Conservation (phyloP, 257 asterid species). For the Solanum megistacrolobum region DNA sequence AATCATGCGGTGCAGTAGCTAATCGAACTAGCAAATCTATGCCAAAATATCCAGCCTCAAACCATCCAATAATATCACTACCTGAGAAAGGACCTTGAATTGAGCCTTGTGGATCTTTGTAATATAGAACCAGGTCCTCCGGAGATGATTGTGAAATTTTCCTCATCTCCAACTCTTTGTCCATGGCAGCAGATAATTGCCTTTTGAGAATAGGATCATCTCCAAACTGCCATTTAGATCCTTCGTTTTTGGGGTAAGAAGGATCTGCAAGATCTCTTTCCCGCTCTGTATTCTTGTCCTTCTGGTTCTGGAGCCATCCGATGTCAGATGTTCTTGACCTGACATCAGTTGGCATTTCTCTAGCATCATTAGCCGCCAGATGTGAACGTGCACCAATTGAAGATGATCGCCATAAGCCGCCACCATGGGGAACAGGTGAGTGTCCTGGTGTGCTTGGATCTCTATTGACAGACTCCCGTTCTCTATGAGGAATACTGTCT, state of each 20-base stretch:
- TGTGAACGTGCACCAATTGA: constrained; percentile 52
- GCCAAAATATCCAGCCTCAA: constrained; percentile 96
- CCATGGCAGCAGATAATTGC: constrained; percentile 46
- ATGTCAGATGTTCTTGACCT: constrained; percentile 17
- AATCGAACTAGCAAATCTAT: constrained; percentile 84
- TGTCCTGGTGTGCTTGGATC: constrained; percentile 24
- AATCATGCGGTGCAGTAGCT: constrained; percentile 57
- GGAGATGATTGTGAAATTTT: constrained; percentile 55
- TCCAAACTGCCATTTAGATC: constrained; percentile 43
- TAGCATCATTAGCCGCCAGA: constrained; percentile 35
- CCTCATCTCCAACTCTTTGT: constrained; percentile 42
- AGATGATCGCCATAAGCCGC: constrained; percentile 53
- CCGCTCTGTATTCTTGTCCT: constrained; percentile 34
- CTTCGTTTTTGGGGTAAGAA: constrained; percentile 29
- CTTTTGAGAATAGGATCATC: constrained; percentile 48
- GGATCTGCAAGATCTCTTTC: constrained; percentile 33
- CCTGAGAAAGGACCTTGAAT: constrained; percentile 97
- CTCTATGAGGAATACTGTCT: constrained; percentile 17
- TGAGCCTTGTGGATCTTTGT: constrained; percentile 89
- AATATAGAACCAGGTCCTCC: constrained; percentile 70
- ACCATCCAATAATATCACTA: constrained; percentile 89
- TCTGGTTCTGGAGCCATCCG: constrained; percentile 27
- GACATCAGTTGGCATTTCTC: constrained; percentile 33
- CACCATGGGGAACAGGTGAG: constrained; percentile 29
- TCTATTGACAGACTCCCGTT: constrained; percentile 20